Percentiles rank a stretch among this genome's conserved stretches.
These are phyloP conservation scores for Pleoardoris graminearum DNA, from an alignment of 2,329 filamentous ascomycete genomes.

Conservation along the genomic window DNA sequence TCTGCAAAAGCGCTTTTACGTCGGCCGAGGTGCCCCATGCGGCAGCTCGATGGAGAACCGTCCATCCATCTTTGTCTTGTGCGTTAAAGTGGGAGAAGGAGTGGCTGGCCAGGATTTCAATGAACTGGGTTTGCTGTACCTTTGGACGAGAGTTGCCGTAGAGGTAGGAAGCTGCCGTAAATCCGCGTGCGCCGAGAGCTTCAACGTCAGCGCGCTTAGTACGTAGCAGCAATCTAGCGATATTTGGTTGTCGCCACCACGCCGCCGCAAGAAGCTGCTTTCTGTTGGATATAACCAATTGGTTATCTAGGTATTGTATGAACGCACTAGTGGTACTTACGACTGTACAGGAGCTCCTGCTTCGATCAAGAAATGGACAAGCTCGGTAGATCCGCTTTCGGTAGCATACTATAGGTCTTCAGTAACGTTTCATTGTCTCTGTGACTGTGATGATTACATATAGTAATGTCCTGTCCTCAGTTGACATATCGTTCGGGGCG, in stretches of 20 bases:
- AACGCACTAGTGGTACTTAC: not conserved
- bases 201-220: conserved; percentile 7
- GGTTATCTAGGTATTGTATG: not conserved
- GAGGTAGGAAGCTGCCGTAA: conserved; percentile 5
- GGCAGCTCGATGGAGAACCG: conserved; percentile 10
- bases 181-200: not conserved
- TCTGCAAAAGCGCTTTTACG: not conserved
- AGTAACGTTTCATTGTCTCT: too few relatives aligned
- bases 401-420: conserved; percentile 1
- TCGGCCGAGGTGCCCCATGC: conserved; percentile 11
- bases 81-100: conserved; percentile 13
- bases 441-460: too few relatives aligned
- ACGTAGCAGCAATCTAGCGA: conserved; percentile 2
- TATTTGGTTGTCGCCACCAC: conserved; percentile 5
- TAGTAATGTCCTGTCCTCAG: too few relatives aligned
- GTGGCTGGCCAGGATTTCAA: conserved; percentile 10
- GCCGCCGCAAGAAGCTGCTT: not conserved
- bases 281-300: not conserved
- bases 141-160: not conserved
- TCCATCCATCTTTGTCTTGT: conserved; percentile 11
- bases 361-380: conserved; percentile 3
- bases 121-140: conserved; percentile 8
- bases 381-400: conserved; percentile 4
- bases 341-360: conserved; percentile 1
- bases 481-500: conserved; percentile 7